These are phyloP conservation scores for Selaginella moellendorffii DNA, from an alignment of 75 land plant genomes.

Conservation along the genomic window DNA sequence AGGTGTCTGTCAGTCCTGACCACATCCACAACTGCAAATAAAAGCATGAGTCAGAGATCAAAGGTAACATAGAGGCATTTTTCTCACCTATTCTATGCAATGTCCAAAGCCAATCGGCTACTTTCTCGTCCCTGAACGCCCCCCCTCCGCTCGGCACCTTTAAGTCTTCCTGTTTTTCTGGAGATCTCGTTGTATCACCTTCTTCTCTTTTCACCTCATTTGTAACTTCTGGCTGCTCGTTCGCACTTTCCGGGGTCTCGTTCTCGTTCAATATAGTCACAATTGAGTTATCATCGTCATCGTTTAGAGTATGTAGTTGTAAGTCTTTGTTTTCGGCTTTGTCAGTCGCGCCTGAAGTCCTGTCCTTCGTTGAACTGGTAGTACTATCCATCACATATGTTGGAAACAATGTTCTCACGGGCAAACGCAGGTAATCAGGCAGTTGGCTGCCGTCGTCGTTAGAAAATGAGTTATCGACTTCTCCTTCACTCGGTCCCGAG, in stretches of 20 bases:
- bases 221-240: neutral
- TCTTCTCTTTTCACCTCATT: too few relatives aligned
- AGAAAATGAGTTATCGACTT: slow-evolving; percentile 10
- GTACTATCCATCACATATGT: slow-evolving; percentile 8
- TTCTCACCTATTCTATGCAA: slow-evolving; percentile 69
- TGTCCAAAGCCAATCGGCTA: slow-evolving; percentile 88
- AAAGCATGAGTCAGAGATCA: neutral
- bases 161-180: too few relatives aligned
- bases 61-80: neutral
- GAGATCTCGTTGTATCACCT: too few relatives aligned
- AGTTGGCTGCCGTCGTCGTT: neutral
- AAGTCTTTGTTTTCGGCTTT: too few relatives aligned
- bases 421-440: slow-evolving; percentile 47
- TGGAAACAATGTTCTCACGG: slow-evolving; percentile 43
- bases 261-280: too few relatives aligned
- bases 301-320: too few relatives aligned
- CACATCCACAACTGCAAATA: slow-evolving; percentile 64
- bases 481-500: slow-evolving; percentile 14
- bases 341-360: slow-evolving; percentile 2
- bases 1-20: slow-evolving; percentile 89
- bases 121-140: slow-evolving; percentile 50
- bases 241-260: neutral
- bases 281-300: too few relatives aligned
- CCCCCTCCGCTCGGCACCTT: too few relatives aligned
- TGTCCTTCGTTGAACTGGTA: neutral